Evolutionary conservation across 2,329 filamentous ascomycete species (phyloP).

Genomic region (Fusarium oligoseptatum): DNA sequence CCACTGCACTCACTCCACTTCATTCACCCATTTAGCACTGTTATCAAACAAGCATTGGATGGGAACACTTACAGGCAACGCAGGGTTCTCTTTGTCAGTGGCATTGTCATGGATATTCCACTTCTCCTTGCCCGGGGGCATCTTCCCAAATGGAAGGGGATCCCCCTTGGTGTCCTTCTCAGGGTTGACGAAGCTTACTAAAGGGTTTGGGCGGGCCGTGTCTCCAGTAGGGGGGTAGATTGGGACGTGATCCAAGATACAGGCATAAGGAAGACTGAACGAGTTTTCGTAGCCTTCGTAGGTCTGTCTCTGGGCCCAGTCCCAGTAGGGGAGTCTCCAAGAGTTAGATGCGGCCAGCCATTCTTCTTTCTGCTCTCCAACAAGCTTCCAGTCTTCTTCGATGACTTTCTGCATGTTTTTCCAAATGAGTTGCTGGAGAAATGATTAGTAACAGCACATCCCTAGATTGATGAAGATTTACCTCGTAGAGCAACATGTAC

Average conservation of each 20-base stretch:
- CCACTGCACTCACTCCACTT: slow-evolving; percentile 19
- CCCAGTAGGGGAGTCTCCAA: slow-evolving; percentile 53
- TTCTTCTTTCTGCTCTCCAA: not conserved
- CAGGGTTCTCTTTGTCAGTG: not conserved
- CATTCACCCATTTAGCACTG: not conserved
- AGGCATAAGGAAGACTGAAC: slow-evolving; percentile 8
- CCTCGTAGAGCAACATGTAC: slow-evolving; percentile 72
- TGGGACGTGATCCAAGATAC: not conserved
- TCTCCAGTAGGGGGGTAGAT: slow-evolving; percentile 11
- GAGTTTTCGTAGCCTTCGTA: slow-evolving; percentile 11
- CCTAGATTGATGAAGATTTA: too few species aligned
- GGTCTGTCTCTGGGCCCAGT: slow-evolving; percentile 48
- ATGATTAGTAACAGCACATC: too few species aligned
- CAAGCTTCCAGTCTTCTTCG: slow-evolving; percentile 1
- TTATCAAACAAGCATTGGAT: not conserved
- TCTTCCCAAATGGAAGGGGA: slow-evolving; percentile 25
- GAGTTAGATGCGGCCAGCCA: slow-evolving; percentile 46
- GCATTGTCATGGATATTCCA: slow-evolving; percentile 29
- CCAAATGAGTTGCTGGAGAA: slow-evolving; percentile 24
- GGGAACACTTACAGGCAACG: slow-evolving; percentile 5
- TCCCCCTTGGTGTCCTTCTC: slow-evolving; percentile 12
- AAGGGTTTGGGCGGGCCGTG: not conserved
- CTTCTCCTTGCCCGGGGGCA: slow-evolving; percentile 13
- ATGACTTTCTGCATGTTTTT: slow-evolving; percentile 21
- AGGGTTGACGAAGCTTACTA: slow-evolving; percentile 19